Evolutionary conservation across 2,329 filamentous ascomycete genomes (phyloP).

Genomic region (Beauveria brongniartii): DNA sequence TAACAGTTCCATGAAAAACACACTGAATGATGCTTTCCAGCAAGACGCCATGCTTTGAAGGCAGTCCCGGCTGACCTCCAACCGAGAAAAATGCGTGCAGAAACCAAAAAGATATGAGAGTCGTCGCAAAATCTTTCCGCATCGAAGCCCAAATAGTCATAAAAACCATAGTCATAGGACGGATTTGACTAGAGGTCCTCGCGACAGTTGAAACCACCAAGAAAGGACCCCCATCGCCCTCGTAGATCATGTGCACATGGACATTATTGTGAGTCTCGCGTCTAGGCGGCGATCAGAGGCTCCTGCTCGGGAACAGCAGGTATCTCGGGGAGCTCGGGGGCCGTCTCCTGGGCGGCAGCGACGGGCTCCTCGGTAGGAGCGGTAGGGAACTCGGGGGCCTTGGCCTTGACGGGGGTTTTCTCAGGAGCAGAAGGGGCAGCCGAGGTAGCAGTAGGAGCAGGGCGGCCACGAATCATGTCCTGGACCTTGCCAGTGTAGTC

Average conservation of each 20-base stretch:
- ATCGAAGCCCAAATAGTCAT: conserved; percentile 10
- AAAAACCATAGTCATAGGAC: conserved; percentile 11
- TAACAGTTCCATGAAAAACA: conserved; percentile 9
- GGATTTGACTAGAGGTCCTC: background rate
- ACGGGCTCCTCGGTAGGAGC: conserved; percentile 30
- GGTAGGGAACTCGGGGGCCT: conserved; percentile 26
- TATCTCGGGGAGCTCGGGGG: conserved; percentile 12
- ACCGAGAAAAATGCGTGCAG: conserved; percentile 10
- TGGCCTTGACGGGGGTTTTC: conserved; percentile 17
- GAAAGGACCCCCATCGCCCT: background rate
- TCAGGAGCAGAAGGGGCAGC: conserved; percentile 21
- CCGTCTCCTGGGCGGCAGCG: conserved; percentile 17
- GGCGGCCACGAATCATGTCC: conserved; percentile 48
- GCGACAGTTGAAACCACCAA: background rate
- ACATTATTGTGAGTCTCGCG: conserved; percentile 2
- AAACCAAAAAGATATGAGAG: conserved; percentile 6
- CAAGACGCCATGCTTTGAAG: conserved; percentile 12
- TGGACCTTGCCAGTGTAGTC: conserved; percentile 63
- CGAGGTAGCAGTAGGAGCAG: conserved; percentile 33
- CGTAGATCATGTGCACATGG: conserved; percentile 11
- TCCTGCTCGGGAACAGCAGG: conserved; percentile 21
- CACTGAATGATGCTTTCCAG: conserved; percentile 10
- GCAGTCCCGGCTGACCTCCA: conserved; percentile 9
- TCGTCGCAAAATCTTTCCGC: conserved; percentile 8
- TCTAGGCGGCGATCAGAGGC: conserved; percentile 18